A percentile compares a stretch with the other conserved stretches of the same genome.
phyloP scores from a whole-genome alignment of 1,284 basidiomycete species.

The Microbotryum silenes-acaulis region DNA sequence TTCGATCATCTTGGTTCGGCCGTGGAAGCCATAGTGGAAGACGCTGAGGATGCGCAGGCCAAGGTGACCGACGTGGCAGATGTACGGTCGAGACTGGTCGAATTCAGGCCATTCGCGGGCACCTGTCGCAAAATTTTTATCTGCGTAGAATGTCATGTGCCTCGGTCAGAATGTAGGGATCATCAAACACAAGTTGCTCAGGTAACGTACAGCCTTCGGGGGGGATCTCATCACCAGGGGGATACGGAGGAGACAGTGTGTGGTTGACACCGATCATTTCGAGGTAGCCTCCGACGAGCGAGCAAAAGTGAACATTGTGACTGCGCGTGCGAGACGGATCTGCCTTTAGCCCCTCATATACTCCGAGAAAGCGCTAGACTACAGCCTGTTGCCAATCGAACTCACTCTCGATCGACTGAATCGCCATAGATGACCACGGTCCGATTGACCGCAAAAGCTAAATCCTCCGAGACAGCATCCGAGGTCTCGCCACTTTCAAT shows the following conservation, averaged over 20 bases:
- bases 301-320: slow-evolving; percentile 20
- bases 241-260: slow-evolving; percentile 15
- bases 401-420: slow-evolving; percentile 21
- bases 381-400: neutral
- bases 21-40: slow-evolving; percentile 24
- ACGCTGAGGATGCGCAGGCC: slow-evolving; percentile 21
- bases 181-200: neutral
- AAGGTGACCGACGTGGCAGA: slow-evolving; percentile 21
- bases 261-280: slow-evolving; percentile 21
- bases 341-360: too few relatives aligned
- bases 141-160: neutral
- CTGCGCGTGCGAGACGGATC: neutral
- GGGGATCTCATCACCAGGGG: slow-evolving; percentile 12
- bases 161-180: neutral
- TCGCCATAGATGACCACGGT: slow-evolving; percentile 27
- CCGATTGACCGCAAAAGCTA: slow-evolving; percentile 12
- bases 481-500: neutral
- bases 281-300: slow-evolving; percentile 7
- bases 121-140: slow-evolving; percentile 9
- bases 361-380: too few relatives aligned
- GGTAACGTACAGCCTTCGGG: slow-evolving; percentile 9
- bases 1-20: slow-evolving; percentile 2
- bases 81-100: slow-evolving; percentile 13
- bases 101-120: slow-evolving; percentile 15
- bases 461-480: neutral